These are phyloP conservation scores for Eragrostis curvula DNA, from an alignment of 176 grass and related monocot genomes.

Conservation along the genomic window DNA sequence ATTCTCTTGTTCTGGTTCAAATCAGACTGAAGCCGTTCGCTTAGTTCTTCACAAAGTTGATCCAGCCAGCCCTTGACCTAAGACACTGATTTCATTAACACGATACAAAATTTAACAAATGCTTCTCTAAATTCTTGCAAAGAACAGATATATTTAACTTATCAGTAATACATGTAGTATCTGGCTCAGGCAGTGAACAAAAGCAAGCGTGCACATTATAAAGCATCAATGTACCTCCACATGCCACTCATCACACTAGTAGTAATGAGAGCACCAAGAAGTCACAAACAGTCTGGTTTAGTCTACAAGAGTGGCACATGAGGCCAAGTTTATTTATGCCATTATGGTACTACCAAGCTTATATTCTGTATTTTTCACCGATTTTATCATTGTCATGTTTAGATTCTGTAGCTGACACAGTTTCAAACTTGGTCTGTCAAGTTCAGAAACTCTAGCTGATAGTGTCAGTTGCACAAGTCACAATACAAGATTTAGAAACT, in stretches of 20 bases:
- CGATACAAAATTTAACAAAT: not conserved
- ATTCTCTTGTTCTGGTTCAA: constrained; percentile 87
- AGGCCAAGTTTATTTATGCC: not conserved
- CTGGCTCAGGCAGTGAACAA: not conserved
- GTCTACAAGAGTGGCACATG: constrained; percentile 17
- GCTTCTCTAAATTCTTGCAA: not conserved
- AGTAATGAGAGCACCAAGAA: not conserved
- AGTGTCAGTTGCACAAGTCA: not conserved
- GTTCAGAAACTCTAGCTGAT: not conserved
- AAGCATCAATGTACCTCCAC: not conserved
- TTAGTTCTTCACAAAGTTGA: constrained; percentile 93
- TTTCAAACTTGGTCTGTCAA: not conserved
- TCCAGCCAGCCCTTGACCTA: constrained; percentile 89
- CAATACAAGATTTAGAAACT: not conserved
- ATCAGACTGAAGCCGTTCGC: constrained; percentile 84
- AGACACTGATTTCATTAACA: constrained; percentile 1
- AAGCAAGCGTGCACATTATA: not conserved
- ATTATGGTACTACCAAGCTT: not conserved
- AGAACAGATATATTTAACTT: not conserved
- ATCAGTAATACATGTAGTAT: not conserved
- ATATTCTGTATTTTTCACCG: not conserved
- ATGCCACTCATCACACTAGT: constrained; percentile 29
- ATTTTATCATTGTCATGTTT: not conserved
- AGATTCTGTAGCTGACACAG: not conserved
- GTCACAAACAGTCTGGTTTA: constrained; percentile 5